phyloP scores from a whole-genome alignment of 106 monocot species.

The Acanthochlamys bracteata region DNA sequence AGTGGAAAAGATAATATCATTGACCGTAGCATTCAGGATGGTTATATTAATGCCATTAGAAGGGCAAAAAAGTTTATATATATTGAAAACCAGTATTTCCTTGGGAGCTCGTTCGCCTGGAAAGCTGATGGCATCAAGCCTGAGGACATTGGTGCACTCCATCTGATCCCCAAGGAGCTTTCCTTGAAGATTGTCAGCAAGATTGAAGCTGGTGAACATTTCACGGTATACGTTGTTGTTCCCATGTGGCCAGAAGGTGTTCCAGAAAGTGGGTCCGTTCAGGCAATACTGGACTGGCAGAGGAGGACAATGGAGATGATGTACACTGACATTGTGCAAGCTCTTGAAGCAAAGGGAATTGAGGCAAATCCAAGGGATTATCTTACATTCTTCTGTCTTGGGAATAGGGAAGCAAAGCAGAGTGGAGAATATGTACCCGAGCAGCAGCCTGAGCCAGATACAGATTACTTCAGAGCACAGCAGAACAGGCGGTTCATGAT shows the following conservation, averaged over 20 bases:
- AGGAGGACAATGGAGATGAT: constrained; percentile 79
- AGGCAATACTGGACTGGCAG: constrained; percentile 74
- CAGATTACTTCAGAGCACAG: constrained; percentile 53
- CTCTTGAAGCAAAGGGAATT: constrained; percentile 50
- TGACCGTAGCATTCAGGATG: constrained; percentile 64
- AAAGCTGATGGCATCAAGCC: constrained; percentile 45
- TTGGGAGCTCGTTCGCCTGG: constrained; percentile 61
- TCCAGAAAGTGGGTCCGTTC: constrained; percentile 52
- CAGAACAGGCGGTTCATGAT: constrained; percentile 69
- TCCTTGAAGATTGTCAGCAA: constrained; percentile 59
- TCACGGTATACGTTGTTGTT: constrained; percentile 56
- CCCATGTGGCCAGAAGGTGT: constrained; percentile 82
- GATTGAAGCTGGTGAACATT: constrained; percentile 62
- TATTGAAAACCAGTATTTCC: constrained; percentile 80
- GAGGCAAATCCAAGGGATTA: constrained; percentile 52
- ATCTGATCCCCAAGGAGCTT: constrained; percentile 60
- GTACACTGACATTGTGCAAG: constrained; percentile 49
- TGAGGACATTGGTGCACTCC: constrained; percentile 41
- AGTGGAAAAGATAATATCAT: constrained; percentile 56
- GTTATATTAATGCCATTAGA: constrained; percentile 54
- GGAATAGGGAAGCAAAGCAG: constrained; percentile 54
- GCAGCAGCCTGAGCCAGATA: constrained; percentile 42
- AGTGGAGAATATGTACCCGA: constrained; percentile 43
- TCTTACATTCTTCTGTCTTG: constrained; percentile 67
- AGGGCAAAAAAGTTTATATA: constrained; percentile 63